Evolutionary conservation across 2,329 filamentous ascomycete genomes (phyloP).

Genomic region (Colletotrichum nymphaeae): DNA sequence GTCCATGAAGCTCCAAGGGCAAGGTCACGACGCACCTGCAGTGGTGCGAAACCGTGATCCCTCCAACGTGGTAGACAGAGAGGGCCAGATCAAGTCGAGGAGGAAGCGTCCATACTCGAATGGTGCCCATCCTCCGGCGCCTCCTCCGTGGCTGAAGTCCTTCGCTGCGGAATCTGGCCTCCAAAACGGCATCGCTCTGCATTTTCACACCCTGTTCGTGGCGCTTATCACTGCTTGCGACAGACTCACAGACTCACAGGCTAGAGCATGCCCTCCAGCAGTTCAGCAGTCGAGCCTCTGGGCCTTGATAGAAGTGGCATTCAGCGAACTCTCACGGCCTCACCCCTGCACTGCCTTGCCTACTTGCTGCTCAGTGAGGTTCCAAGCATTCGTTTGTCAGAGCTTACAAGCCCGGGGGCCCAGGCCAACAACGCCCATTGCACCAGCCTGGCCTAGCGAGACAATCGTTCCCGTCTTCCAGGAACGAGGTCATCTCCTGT

Average conservation of each 20-base stretch:
- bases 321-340: neutral
- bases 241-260: neutral
- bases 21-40: constrained; percentile 26
- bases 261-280: neutral
- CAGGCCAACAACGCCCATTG: neutral
- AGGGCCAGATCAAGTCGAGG: neutral
- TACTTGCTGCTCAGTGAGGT: neutral
- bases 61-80: constrained; percentile 6
- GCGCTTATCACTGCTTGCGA: neutral
- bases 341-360: neutral
- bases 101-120: constrained; percentile 24
- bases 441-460: neutral
- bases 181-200: neutral
- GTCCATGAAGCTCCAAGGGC: neutral
- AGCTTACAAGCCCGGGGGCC: constrained; percentile 15
- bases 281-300: neutral
- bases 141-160: constrained; percentile 15
- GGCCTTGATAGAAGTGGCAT: neutral
- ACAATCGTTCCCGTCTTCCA: neutral
- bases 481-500: neutral
- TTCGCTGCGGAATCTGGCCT: constrained; percentile 8
- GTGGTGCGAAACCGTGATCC: constrained; percentile 22
- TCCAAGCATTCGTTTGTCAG: constrained; percentile 15
- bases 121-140: constrained; percentile 22
- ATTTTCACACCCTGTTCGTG: neutral